Base-by-base conservation (phyloP, 2,329 filamentous ascomycete genomes). In the Metarhizium anisopliae region DNA sequence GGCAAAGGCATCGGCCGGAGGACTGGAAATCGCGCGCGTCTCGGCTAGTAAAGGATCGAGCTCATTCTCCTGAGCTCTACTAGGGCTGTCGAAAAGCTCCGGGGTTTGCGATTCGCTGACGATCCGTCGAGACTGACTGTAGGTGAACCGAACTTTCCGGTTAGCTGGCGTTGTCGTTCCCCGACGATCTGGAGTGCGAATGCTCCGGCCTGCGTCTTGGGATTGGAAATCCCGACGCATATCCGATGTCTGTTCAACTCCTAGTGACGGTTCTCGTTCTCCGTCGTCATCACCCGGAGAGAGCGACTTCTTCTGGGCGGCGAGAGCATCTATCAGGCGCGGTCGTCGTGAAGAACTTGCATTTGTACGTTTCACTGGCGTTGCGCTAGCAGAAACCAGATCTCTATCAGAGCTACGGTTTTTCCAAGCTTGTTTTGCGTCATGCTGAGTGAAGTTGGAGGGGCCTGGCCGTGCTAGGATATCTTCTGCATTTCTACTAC, bases 121-220 rank as follows among this genome's bases (percentile, higher is more conserved):
- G 18, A 66, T 64, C 40, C 63, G 67, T 52, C 69, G 63, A 32
- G 68, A 63, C 54, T 70, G 66, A 16, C 68, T 70, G 55, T 72
- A 72, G 2, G 70, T 72, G 36, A 64, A 63, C 49, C 69, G 70
- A 20, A 72, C 63, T 58, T 67, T 68, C 50, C 62, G 67, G 42
- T 63, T 65, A 53, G 64, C 65, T 6, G 66, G 50, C 11, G 64
- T 62, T 43, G 50, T 51, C 29, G 50, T 51, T 25, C 60, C 60
- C 16, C 66, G 63, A 8, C 64, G 62, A 54, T 65, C 64, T 6
- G 60, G 62, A 20, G 45, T 49, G 6, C 45, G 45, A 18, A 49
- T 30, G 4, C 45, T n/a, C 45, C 13, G 20, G 13, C 30, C 45
- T 49, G 45, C 20, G 10, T 49, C 45, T 49, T 56, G 50, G 43